Conservation (phyloP, 106 monocot genomes). For the Dioscorea dumetorum region DNA sequence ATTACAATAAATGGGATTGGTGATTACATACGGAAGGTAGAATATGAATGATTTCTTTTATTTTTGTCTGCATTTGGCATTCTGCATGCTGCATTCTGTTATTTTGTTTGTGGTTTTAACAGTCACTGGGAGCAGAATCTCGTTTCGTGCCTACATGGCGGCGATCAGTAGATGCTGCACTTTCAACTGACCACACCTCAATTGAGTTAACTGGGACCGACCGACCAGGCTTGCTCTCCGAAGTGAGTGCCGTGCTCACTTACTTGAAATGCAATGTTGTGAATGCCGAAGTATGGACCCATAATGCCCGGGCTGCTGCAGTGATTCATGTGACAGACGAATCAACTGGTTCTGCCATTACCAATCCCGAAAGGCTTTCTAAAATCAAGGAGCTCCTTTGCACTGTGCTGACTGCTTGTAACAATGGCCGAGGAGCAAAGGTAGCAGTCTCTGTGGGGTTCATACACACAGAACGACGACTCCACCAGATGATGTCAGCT, state of each 20-base stretch:
- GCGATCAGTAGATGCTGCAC: background rate
- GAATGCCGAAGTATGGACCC: constrained; percentile 24
- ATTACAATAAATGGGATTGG: background rate
- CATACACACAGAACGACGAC: constrained; percentile 16
- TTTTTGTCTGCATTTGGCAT: background rate
- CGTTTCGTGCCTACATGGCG: constrained; percentile 1
- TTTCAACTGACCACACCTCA: constrained; percentile 9
- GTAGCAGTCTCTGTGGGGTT: constrained; percentile 8
- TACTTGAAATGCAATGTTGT: constrained; percentile 23
- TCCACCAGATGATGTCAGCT: constrained; percentile 34
- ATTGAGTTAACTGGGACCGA: constrained; percentile 30
- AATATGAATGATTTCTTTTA: background rate
- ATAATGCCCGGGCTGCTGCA: constrained; percentile 21
- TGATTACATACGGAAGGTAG: constrained; percentile 17
- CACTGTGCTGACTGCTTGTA: constrained; percentile 8
- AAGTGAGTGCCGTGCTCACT: constrained; percentile 23
- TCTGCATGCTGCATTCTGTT: too few species aligned
- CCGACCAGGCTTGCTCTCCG: constrained; percentile 30
- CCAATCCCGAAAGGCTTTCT: constrained; percentile 9
- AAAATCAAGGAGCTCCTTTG: constrained; percentile 13
- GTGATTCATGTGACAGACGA: constrained; percentile 18
- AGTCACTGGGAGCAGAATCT: constrained; percentile 16
- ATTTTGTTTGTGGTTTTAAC: background rate
- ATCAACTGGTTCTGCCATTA: constrained; percentile 6
- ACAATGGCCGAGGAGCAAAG: background rate